Percentiles rank a stretch among this genome's conserved stretches.
These are phyloP conservation scores for Rhodomyrtus psidioides DNA, from an alignment of 441 rosid genomes.

Conservation along the genomic window DNA sequence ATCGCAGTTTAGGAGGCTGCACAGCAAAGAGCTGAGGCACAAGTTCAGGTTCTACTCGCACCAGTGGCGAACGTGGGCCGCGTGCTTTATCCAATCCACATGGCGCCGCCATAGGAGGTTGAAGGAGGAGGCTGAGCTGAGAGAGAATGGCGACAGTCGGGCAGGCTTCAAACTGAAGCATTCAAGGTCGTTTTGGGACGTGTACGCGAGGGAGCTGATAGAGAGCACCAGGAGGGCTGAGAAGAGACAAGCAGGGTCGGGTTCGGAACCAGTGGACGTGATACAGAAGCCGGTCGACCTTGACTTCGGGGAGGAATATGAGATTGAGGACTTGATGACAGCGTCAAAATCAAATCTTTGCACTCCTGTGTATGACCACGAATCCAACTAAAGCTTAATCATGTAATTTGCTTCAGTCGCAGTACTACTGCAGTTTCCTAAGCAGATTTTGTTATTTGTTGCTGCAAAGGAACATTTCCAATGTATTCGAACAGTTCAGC, in stretches of 20 bases:
- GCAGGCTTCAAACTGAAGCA: not conserved
- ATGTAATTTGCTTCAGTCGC: not conserved
- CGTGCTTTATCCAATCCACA: constrained; percentile 51
- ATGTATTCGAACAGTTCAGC: not conserved
- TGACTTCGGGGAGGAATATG: constrained; percentile 22
- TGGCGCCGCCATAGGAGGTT: constrained; percentile 43
- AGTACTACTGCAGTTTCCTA: not conserved
- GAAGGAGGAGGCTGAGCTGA: constrained; percentile 41
- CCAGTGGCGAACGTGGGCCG: constrained; percentile 72
- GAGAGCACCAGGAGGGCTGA: constrained; percentile 21
- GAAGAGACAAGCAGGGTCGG: constrained; percentile 37
- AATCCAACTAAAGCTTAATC: not conserved
- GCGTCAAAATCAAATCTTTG: not conserved
- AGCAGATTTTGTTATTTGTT: not conserved
- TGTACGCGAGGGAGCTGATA: constrained; percentile 23
- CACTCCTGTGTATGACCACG: not conserved
- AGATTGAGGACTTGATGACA: not conserved
- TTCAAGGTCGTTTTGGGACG: constrained; percentile 8
- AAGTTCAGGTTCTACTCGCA: constrained; percentile 64
- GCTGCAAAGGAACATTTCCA: not conserved
- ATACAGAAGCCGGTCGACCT: constrained; percentile 73
- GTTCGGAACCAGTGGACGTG: constrained; percentile 27
- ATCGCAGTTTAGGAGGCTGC: constrained; percentile 51
- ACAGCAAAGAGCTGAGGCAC: constrained; percentile 55
- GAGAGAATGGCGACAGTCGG: constrained; percentile 14